Evolutionary conservation across 768 basidiomycete genomes (phyloP).

Genomic region (Suillus occidentalis): DNA sequence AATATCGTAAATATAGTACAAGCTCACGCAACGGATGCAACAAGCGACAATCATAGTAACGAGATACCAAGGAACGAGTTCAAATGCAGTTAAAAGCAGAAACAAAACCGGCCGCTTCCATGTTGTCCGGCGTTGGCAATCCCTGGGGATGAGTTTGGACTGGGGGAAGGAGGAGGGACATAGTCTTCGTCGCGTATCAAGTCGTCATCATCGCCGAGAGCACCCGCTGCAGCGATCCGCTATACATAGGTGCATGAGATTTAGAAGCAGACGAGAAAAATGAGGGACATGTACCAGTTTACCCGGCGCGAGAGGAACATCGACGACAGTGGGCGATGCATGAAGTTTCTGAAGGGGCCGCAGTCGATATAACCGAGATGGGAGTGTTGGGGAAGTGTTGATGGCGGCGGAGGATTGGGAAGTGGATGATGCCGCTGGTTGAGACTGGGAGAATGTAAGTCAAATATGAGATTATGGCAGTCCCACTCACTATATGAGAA

Average conservation of each 20-base stretch:
- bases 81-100: conserved; percentile 7
- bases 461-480: background rate
- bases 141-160: background rate
- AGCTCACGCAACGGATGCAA: background rate
- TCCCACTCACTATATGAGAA: background rate
- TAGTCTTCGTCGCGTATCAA: background rate
- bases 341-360: background rate
- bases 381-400: background rate
- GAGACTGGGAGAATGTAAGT: background rate
- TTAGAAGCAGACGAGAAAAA: background rate
- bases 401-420: background rate
- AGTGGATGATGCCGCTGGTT: background rate
- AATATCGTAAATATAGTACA: no score
- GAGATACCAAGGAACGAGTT: background rate
- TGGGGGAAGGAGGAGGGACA: background rate
- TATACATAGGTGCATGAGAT: background rate
- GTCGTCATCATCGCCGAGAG: background rate
- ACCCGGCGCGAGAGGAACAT: background rate
- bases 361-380: background rate
- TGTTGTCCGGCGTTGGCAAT: background rate
- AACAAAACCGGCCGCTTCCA: background rate
- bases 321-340: background rate
- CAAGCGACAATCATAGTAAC: background rate
- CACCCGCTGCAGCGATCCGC: background rate
- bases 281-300: background rate